phyloP scores from a whole-genome alignment of 2,329 filamentous ascomycete species.

The Fusarium nelsonii region DNA sequence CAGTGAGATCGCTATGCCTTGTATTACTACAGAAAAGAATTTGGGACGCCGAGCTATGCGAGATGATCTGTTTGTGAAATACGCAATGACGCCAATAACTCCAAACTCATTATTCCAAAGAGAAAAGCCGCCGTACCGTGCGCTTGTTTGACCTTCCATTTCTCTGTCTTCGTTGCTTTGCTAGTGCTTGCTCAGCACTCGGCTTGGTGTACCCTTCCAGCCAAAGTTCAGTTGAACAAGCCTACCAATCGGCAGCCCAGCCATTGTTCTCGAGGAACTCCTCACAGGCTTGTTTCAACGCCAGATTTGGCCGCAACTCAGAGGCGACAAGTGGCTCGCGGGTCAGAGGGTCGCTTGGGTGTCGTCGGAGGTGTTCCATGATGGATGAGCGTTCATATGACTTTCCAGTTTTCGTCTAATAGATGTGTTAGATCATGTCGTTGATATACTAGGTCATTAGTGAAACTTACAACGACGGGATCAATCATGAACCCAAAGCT shows the following conservation, averaged over 20 bases:
- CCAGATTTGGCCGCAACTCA: conserved; percentile 85
- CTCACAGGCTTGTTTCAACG: conserved; percentile 82
- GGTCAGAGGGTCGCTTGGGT: conserved; percentile 84
- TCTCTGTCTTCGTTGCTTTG: background rate
- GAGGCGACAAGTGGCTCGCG: conserved; percentile 75
- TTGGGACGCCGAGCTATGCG: background rate
- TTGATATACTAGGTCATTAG: background rate
- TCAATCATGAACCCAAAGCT: conserved; percentile 81
- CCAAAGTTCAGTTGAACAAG: background rate
- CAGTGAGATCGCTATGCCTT: background rate
- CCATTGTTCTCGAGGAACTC: conserved; percentile 89
- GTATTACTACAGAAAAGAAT: background rate
- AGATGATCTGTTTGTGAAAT: background rate
- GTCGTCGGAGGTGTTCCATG: conserved; percentile 83
- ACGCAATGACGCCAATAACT: background rate
- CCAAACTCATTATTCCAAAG: background rate
- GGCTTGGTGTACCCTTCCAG: background rate
- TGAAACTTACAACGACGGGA: conserved; percentile 67
- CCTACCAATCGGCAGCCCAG: conserved; percentile 91
- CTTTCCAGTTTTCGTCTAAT: conserved; percentile 82
- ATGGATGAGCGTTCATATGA: conserved; percentile 91
- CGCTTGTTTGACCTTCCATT: background rate
- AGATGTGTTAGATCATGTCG: conserved; percentile 19
- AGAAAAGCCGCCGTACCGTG: background rate
- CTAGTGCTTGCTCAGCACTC: too few species aligned